phyloP scores from a whole-genome alignment of 495 filamentous ascomycete species.

The Cercophora samala region DNA sequence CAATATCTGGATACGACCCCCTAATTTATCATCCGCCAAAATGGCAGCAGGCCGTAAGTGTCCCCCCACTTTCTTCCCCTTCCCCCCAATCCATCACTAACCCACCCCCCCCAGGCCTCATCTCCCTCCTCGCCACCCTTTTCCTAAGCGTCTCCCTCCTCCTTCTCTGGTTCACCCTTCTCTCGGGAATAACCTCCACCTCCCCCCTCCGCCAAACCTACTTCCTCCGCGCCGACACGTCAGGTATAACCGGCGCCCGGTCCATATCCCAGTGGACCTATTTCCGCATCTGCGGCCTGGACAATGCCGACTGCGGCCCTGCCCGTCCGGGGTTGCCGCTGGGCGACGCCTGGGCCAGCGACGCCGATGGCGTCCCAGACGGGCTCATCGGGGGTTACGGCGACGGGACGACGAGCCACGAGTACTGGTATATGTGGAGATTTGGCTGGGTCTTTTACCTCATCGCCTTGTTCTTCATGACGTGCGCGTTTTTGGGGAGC shows the following conservation, averaged over 20 bases:
- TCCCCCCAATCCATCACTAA: slow-evolving; percentile 5
- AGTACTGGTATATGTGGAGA: slow-evolving; percentile 56
- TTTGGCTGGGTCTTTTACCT: slow-evolving; percentile 73
- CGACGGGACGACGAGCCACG: slow-evolving; percentile 45
- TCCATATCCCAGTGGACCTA: slow-evolving; percentile 78
- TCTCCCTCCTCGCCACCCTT: slow-evolving; percentile 60
- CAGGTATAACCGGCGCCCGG: slow-evolving; percentile 62
- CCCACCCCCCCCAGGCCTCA: slow-evolving; percentile 13
- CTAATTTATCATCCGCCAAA: neutral
- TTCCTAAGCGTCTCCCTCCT: slow-evolving; percentile 71
- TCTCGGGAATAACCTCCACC: slow-evolving; percentile 60
- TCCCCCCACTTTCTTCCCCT: neutral
- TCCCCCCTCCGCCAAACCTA: slow-evolving; percentile 70
- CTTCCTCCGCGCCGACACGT: slow-evolving; percentile 71
- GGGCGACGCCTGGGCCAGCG: slow-evolving; percentile 49
- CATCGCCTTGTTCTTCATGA: slow-evolving; percentile 62
- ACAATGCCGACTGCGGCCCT: slow-evolving; percentile 46
- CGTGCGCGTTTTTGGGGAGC: slow-evolving; percentile 52
- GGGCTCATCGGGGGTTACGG: slow-evolving; percentile 44
- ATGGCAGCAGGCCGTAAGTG: slow-evolving; percentile 16
- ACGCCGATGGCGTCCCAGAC: slow-evolving; percentile 38
- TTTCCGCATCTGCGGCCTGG: slow-evolving; percentile 63
- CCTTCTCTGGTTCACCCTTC: slow-evolving; percentile 75
- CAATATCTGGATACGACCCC: too few relatives aligned
- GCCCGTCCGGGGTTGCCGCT: slow-evolving; percentile 45